Percentiles rank a stretch among this genome's conserved stretches.
phyloP scores from a whole-genome alignment of 306 rosid genomes.

The Cicer judaicum region DNA sequence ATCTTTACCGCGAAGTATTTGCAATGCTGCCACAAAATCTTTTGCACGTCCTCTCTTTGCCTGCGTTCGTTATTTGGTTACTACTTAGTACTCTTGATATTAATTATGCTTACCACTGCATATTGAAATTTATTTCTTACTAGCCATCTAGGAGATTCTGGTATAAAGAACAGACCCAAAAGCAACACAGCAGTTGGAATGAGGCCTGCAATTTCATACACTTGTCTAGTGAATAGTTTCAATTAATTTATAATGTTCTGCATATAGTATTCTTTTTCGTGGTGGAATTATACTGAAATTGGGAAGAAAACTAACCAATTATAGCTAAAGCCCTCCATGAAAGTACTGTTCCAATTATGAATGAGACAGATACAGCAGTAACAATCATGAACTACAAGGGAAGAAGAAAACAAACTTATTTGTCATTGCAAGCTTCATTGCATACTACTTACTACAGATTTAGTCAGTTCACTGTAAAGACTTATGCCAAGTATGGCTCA shows the following conservation, averaged over 20 bases:
- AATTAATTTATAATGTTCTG: neutral
- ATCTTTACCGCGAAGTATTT: slow-evolving; percentile 77
- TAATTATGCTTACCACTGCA: neutral
- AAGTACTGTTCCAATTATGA: slow-evolving; percentile 74
- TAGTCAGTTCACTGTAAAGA: too few species aligned
- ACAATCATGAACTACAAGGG: slow-evolving; percentile 75
- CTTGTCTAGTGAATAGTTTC: slow-evolving; percentile 40
- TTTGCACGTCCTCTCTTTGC: slow-evolving; percentile 66
- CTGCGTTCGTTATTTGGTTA: slow-evolving; percentile 49
- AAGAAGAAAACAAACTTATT: slow-evolving; percentile 25
- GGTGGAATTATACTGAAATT: slow-evolving; percentile 23
- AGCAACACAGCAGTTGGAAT: slow-evolving; percentile 73
- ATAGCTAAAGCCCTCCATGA: slow-evolving; percentile 84
- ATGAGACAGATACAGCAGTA: slow-evolving; percentile 70
- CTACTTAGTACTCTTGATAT: slow-evolving; percentile 1
- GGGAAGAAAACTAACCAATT: slow-evolving; percentile 54
- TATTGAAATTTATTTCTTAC: slow-evolving; percentile 53
- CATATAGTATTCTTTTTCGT: neutral
- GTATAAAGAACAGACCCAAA: slow-evolving; percentile 85
- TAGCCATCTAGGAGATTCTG: slow-evolving; percentile 99
- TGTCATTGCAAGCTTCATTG: neutral
- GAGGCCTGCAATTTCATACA: slow-evolving; percentile 73
- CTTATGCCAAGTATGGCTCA: too few species aligned
- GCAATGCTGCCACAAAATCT: slow-evolving; percentile 71
- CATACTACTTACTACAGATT: neutral